Evolutionary conservation across 2,329 filamentous ascomycete genomes (phyloP).

Genomic region (Fusarium chaquense): DNA sequence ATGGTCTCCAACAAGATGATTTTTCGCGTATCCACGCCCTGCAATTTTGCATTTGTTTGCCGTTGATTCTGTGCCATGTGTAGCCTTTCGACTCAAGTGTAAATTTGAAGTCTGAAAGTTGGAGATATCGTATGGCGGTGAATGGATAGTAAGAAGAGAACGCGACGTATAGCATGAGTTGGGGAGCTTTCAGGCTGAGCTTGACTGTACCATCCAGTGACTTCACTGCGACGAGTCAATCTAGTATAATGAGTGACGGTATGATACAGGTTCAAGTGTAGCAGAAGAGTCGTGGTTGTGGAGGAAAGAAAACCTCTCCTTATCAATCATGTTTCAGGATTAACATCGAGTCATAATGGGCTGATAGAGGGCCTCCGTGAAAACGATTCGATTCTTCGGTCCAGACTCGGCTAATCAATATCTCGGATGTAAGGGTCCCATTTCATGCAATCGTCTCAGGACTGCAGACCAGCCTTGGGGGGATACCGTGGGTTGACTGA

Average conservation of each 20-base stretch:
- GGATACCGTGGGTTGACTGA: background rate
- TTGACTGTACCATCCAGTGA: background rate
- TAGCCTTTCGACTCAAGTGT: background rate
- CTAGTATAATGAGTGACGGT: background rate
- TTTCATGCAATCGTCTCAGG: constrained; percentile 19
- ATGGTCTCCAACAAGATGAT: constrained; percentile 47
- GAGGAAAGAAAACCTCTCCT: background rate
- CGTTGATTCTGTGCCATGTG: background rate
- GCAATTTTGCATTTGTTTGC: constrained; percentile 3
- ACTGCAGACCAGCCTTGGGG: constrained; percentile 2
- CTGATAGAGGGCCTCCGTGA: constrained; percentile 20
- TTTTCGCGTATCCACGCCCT: constrained; percentile 32
- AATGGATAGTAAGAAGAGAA: background rate
- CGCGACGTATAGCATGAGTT: background rate
- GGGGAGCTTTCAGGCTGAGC: background rate
- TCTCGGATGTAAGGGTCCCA: constrained; percentile 43
- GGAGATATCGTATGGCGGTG: background rate
- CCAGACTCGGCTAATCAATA: constrained; percentile 44
- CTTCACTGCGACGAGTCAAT: background rate
- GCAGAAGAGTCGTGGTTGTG: background rate
- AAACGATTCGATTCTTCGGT: constrained; percentile 38
- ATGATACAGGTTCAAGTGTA: background rate
- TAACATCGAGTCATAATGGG: constrained; percentile 10
- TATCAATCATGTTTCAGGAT: background rate
- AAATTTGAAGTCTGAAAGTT: no score